These are phyloP conservation scores for Solanum boliviense DNA, from an alignment of 257 asterid species.

Conservation along the genomic window DNA sequence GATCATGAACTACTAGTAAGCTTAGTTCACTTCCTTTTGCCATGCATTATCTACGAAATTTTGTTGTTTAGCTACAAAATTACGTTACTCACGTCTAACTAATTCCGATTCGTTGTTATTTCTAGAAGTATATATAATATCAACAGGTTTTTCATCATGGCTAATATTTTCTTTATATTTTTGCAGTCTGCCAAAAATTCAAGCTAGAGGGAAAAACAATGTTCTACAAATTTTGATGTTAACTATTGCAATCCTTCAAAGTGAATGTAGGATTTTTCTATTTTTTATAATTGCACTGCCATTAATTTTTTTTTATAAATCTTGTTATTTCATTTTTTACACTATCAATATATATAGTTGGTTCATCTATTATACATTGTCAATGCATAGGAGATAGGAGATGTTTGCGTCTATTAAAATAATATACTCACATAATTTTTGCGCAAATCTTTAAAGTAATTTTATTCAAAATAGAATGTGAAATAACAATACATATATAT, in stretches of 20 bases:
- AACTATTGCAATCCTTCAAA: not conserved
- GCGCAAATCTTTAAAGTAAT: not conserved
- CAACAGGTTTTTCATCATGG: not conserved
- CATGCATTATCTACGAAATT: not conserved
- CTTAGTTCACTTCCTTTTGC: not conserved
- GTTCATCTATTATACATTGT: too few relatives aligned
- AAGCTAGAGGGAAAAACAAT: slow-evolving; percentile 3
- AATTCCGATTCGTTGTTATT: not conserved
- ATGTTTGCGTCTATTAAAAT: not conserved
- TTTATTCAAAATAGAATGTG: not conserved
- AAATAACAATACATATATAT: not conserved
- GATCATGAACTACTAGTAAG: slow-evolving; percentile 84
- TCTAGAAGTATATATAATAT: not conserved
- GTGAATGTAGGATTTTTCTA: not conserved
- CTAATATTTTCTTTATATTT: not conserved
- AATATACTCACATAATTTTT: not conserved
- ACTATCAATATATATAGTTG: too few relatives aligned
- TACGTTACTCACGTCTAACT: not conserved
- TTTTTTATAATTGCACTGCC: not conserved
- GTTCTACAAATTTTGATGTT: not conserved
- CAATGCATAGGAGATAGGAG: too few relatives aligned
- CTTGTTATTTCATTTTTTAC: not conserved
- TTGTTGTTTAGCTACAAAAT: not conserved
- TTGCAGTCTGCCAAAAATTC: slow-evolving; percentile 24
- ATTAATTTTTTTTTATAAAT: not conserved